Conservation (phyloP, 345 rosid species). For the Citrus sp. region DNA sequence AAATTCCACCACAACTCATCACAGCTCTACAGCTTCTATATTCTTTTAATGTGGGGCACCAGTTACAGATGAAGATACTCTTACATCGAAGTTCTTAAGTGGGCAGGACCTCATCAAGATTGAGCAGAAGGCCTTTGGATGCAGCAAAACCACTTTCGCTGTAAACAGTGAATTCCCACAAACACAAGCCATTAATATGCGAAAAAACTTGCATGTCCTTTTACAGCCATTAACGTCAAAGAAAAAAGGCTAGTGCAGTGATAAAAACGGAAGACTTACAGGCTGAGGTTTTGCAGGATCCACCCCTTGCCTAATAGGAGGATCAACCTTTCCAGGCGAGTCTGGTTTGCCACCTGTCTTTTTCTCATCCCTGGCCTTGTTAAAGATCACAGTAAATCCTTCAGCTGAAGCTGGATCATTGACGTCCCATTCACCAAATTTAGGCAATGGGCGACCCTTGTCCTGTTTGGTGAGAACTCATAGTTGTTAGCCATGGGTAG, state of each 20-base stretch:
- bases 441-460: slow-evolving; percentile 80
- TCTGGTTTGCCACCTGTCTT: slow-evolving; percentile 75
- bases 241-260: neutral
- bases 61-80: slow-evolving; percentile 31
- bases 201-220: neutral
- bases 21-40: slow-evolving; percentile 45
- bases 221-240: neutral
- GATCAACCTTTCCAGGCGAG: slow-evolving; percentile 60
- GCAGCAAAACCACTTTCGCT: slow-evolving; percentile 99
- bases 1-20: slow-evolving; percentile 36
- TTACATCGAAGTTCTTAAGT: slow-evolving; percentile 27
- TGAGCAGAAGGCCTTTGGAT: slow-evolving; percentile 59
- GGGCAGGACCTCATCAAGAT: slow-evolving; percentile 44
- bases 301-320: slow-evolving; percentile 47
- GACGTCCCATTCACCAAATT: slow-evolving; percentile 98
- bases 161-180: slow-evolving; percentile 22
- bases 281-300: slow-evolving; percentile 70
- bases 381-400: slow-evolving; percentile 94
- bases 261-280: slow-evolving; percentile 43
- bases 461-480: slow-evolving; percentile 41
- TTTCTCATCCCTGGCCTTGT: slow-evolving; percentile 92
- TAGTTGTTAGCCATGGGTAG: neutral
- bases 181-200: neutral
- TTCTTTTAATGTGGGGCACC: slow-evolving; percentile 43
- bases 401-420: slow-evolving; percentile 89